A percentile compares a stretch with the other conserved stretches of the same genome.
Evolutionary conservation across 1,284 basidiomycete species (phyloP).

Genomic region (Xanthoconium separans): DNA sequence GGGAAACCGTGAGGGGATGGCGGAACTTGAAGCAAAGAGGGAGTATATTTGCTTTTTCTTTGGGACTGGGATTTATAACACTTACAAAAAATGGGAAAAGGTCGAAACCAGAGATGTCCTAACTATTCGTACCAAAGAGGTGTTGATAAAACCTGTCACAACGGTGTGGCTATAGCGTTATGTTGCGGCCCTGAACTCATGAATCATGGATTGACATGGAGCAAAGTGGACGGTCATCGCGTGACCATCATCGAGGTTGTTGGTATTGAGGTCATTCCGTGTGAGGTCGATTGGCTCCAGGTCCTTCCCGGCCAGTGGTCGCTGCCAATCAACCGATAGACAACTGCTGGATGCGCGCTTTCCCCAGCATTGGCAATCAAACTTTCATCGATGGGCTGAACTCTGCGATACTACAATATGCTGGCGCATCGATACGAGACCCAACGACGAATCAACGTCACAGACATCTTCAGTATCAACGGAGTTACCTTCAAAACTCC

Average conservation of each 20-base stretch:
- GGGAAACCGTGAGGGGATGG: conserved; percentile 11
- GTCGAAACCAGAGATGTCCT: conserved; percentile 18
- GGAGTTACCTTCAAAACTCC: conserved; percentile 38
- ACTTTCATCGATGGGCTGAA: conserved; percentile 35
- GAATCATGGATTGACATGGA: too few relatives aligned
- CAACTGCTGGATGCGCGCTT: conserved; percentile 35
- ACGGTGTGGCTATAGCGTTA: conserved; percentile 19
- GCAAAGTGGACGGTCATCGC: conserved; percentile 41
- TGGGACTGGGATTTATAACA: conserved; percentile 22
- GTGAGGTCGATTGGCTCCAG: conserved; percentile 34
- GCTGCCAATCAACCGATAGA: conserved; percentile 37
- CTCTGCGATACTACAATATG: conserved; percentile 46
- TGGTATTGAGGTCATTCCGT: conserved; percentile 41
- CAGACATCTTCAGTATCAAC: conserved; percentile 35
- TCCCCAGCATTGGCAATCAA: conserved; percentile 22
- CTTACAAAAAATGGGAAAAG: conserved; percentile 21
- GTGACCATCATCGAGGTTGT: conserved; percentile 54
- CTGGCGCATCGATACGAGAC: conserved; percentile 36
- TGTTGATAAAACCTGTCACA: conserved; percentile 11
- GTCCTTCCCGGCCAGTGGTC: conserved; percentile 37
- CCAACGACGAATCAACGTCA: conserved; percentile 27
- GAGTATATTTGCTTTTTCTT: conserved; percentile 26
- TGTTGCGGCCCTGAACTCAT: not conserved
- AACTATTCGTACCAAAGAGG: conserved; percentile 20
- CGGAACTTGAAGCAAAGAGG: conserved; percentile 12